Conservation (phyloP, 129 eudicot genomes). For the Saposhnikovia divaricata region DNA sequence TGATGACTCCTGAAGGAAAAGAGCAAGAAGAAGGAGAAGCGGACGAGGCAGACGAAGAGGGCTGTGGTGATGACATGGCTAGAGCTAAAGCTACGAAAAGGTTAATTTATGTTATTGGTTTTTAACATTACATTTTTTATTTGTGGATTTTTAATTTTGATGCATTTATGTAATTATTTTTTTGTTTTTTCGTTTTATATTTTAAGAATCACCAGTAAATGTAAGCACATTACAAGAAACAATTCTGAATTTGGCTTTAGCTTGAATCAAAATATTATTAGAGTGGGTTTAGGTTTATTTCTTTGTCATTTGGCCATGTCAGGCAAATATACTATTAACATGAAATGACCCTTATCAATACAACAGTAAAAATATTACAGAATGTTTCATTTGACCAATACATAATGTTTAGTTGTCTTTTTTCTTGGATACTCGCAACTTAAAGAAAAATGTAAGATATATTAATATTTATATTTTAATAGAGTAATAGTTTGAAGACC, state of each 20-base stretch:
- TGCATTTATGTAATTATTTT: not conserved
- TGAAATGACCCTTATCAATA: not conserved
- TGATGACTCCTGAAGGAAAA: not conserved
- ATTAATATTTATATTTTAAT: no score
- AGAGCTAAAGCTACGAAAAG: not conserved
- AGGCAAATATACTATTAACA: not conserved
- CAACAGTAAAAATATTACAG: not conserved
- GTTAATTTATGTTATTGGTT: not conserved
- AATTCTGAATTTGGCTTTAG: not conserved
- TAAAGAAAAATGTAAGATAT: no score
- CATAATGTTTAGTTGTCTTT: not conserved
- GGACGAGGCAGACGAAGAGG: not conserved
- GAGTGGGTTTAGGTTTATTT: not conserved
- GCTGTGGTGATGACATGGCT: not conserved
- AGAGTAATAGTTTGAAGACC: not conserved
- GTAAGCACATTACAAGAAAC: not conserved
- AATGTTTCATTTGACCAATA: not conserved
- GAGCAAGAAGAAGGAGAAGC: conserved; percentile 3
- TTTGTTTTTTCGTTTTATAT: no score
- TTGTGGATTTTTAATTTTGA: not conserved
- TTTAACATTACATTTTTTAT: not conserved
- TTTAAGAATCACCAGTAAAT: not conserved
- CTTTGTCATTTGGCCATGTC: not conserved
- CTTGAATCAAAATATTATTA: not conserved
- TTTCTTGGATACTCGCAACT: not conserved